phyloP scores from a whole-genome alignment of 176 grass and related monocot genomes.

The Chloris gayana region DNA sequence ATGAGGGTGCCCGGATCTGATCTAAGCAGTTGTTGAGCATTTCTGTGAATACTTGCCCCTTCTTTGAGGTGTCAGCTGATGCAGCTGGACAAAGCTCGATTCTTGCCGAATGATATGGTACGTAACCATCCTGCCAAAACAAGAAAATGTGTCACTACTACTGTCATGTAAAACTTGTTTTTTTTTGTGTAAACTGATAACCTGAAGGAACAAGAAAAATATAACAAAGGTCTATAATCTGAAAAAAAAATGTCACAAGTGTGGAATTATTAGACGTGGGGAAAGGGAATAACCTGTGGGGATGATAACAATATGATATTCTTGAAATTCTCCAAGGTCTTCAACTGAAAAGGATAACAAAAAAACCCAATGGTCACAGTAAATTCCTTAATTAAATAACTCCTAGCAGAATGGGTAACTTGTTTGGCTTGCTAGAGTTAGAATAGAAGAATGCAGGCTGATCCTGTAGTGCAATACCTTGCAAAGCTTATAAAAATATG shows the following conservation, averaged over 20 bases:
- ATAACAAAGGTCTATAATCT: neutral
- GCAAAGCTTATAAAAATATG: constrained; percentile 90
- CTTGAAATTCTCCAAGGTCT: constrained; percentile 94
- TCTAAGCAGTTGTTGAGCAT: constrained; percentile 95
- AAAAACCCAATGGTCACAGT: constrained; percentile 4
- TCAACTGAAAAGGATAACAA: constrained; percentile 62
- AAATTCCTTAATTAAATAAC: constrained; percentile 10
- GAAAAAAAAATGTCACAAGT: neutral
- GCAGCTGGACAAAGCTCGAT: constrained; percentile 84
- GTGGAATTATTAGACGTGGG: neutral
- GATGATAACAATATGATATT: constrained; percentile 95
- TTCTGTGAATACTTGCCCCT: constrained; percentile 81
- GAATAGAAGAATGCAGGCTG: neutral
- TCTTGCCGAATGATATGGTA: constrained; percentile 97
- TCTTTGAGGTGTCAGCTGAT: constrained; percentile 78
- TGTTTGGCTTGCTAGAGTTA: neutral
- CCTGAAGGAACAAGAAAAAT: constrained; percentile 44
- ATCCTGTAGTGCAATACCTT: constrained; percentile 54
- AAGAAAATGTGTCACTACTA: constrained; percentile 12
- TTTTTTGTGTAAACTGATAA: neutral
- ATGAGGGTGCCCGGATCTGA: constrained; percentile 82
- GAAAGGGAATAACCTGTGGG: constrained; percentile 73
- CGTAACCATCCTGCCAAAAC: constrained; percentile 81
- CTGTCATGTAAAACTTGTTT: neutral
- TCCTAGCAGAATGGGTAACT: constrained; percentile 5